phyloP scores from a whole-genome alignment of 768 basidiomycete genomes.

The Suillus spraguei region DNA sequence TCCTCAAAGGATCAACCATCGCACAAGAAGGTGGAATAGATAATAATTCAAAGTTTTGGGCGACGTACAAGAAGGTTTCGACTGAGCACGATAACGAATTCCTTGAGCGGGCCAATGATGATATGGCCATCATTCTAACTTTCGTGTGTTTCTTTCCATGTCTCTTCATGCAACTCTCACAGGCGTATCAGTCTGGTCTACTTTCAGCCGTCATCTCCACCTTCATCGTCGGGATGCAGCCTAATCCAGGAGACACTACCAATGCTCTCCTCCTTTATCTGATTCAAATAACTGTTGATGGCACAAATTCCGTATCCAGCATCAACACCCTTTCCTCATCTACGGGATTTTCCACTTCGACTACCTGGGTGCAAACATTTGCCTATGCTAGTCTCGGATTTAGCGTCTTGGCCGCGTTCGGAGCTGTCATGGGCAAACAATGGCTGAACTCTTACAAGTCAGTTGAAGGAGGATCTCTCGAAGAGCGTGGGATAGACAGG shows the following conservation, averaged over 20 bases:
- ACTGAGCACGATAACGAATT: neutral
- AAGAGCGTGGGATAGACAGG: too few relatives aligned
- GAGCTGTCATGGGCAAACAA: too few relatives aligned
- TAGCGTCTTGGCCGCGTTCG: too few relatives aligned
- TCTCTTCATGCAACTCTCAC: neutral
- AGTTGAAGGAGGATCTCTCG: too few relatives aligned
- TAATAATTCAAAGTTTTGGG: neutral
- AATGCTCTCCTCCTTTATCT: neutral
- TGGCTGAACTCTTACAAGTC: too few relatives aligned
- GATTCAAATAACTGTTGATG: neutral
- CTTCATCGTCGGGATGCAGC: slow-evolving; percentile 3
- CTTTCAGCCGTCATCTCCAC: slow-evolving; percentile 4
- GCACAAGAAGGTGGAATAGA: neutral
- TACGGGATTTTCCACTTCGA: too few relatives aligned
- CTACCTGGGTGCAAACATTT: too few relatives aligned
- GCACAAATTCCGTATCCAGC: too few relatives aligned
- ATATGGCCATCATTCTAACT: slow-evolving; percentile 3
- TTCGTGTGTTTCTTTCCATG: neutral
- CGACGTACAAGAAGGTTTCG: neutral
- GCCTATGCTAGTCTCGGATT: too few relatives aligned
- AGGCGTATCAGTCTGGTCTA: neutral
- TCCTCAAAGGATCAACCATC: neutral
- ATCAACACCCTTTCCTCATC: too few relatives aligned
- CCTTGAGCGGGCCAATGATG: neutral
- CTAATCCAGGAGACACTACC: neutral